phyloP scores from a whole-genome alignment of 306 rosid genomes.

The Elaeagnus macrophylla region DNA sequence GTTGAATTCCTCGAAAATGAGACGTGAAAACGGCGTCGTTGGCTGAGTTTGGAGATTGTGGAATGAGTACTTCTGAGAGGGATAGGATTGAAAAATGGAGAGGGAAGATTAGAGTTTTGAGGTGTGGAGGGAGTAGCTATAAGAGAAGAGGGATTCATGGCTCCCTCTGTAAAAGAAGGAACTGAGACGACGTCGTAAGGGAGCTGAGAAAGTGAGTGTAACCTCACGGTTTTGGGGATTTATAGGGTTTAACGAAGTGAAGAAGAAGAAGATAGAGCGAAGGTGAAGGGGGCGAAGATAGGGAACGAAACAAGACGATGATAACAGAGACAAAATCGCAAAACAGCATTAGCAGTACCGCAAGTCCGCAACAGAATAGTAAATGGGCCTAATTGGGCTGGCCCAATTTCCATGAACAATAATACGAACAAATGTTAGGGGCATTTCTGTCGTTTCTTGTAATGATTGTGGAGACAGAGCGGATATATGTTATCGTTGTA shows the following conservation, averaged over 20 bases:
- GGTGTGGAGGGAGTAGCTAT: constrained; percentile 31
- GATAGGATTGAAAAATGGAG: constrained; percentile 36
- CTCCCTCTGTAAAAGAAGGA: constrained; percentile 9
- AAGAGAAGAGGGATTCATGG: constrained; percentile 65
- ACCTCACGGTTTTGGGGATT: neutral
- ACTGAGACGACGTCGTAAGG: constrained; percentile 33
- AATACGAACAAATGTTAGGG: too few relatives aligned
- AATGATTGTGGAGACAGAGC: too few relatives aligned
- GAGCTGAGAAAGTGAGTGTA: neutral
- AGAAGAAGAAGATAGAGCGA: constrained; percentile 4
- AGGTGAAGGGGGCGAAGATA: constrained; percentile 11
- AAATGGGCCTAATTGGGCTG: neutral
- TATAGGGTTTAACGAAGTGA: constrained; percentile 48
- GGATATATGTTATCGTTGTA: too few relatives aligned
- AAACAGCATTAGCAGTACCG: too few relatives aligned
- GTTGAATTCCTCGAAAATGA: constrained; percentile 50
- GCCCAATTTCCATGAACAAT: too few relatives aligned
- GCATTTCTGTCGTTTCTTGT: too few relatives aligned
- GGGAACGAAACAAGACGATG: neutral
- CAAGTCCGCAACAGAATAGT: too few relatives aligned
- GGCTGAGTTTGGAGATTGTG: constrained; percentile 8
- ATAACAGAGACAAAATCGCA: neutral
- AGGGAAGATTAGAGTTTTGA: constrained; percentile 26
- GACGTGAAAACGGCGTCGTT: constrained; percentile 60
- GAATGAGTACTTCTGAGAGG: constrained; percentile 21